Percentiles rank a stretch among this genome's conserved stretches.
Conservation (phyloP, 2,329 filamentous ascomycete genomes). For the Cladosporium austrohemisphaericum region DNA sequence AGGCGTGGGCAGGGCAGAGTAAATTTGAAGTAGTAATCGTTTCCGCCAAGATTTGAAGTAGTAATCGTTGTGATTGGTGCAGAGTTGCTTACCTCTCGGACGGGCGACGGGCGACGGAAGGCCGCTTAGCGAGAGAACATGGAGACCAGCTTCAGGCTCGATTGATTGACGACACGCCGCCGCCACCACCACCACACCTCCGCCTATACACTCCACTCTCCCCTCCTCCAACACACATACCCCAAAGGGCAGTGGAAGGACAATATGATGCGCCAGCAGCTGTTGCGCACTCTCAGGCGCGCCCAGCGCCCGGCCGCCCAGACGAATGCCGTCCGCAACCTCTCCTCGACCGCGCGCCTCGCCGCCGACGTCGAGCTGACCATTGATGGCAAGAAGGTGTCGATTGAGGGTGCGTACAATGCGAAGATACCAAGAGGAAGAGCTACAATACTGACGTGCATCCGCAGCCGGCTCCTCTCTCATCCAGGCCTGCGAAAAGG, state of each 20-base stretch:
- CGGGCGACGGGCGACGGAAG: too few species aligned
- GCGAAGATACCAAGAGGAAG: not conserved
- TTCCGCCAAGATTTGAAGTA: constrained; percentile 46
- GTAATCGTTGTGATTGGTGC: not conserved
- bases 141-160: constrained; percentile 26
- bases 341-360: constrained; percentile 74
- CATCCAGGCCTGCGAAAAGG: constrained; percentile 99
- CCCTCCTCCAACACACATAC: constrained; percentile 23
- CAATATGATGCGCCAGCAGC: constrained; percentile 61
- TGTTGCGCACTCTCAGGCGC: constrained; percentile 59
- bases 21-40: constrained; percentile 2
- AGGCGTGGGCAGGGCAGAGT: not conserved
- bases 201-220: constrained; percentile 4
- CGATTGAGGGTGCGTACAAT: constrained; percentile 75
- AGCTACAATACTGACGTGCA: constrained; percentile 18
- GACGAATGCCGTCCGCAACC: constrained; percentile 65
- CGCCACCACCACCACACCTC: constrained; percentile 14
- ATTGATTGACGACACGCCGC: constrained; percentile 14
- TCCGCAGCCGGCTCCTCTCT: constrained; percentile 83
- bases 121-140: not conserved
- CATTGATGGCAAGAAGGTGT: constrained; percentile 94
- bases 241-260: constrained; percentile 17
- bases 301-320: constrained; percentile 46
- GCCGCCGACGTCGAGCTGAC: constrained; percentile 94
- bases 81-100: too few species aligned